Percentiles rank a stretch among this genome's conserved stretches.
Evolutionary conservation across 495 filamentous ascomycete species (phyloP).

Genomic region (Penicillium canariense): DNA sequence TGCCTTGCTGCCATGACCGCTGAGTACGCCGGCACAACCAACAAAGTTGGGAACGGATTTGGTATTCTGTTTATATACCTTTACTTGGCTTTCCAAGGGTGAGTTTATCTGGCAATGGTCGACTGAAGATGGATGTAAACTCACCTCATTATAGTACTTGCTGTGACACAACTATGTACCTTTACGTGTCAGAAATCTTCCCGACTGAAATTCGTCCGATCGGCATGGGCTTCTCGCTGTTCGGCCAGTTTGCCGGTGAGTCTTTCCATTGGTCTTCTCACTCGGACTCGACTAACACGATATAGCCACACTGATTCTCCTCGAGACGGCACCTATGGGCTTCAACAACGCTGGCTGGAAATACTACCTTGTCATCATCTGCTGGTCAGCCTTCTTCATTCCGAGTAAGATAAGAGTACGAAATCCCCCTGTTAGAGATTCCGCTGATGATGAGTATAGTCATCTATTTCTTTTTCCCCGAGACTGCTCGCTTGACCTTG

Average conservation of each 20-base stretch:
- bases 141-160: constrained; percentile 30
- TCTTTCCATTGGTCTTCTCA: neutral
- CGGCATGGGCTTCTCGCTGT: constrained; percentile 47
- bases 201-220: constrained; percentile 48
- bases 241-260: constrained; percentile 40
- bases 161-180: constrained; percentile 52
- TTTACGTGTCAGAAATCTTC: constrained; percentile 52
- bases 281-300: neutral
- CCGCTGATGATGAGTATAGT: constrained; percentile 13
- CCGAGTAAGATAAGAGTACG: constrained; percentile 19
- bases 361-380: constrained; percentile 50
- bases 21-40: constrained; percentile 40
- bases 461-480: constrained; percentile 55
- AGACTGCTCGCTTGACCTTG: constrained; percentile 53
- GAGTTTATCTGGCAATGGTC: constrained; percentile 7
- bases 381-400: constrained; percentile 42
- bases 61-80: constrained; percentile 50
- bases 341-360: constrained; percentile 45
- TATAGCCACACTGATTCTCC: constrained; percentile 34
- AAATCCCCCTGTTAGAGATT: neutral
- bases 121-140: neutral
- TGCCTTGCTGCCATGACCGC: constrained; percentile 44
- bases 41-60: constrained; percentile 44
- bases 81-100: constrained; percentile 45
- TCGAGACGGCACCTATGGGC: constrained; percentile 45